phyloP scores from a whole-genome alignment of 2,329 filamentous ascomycete genomes.

The Fusarium gaditjirri region DNA sequence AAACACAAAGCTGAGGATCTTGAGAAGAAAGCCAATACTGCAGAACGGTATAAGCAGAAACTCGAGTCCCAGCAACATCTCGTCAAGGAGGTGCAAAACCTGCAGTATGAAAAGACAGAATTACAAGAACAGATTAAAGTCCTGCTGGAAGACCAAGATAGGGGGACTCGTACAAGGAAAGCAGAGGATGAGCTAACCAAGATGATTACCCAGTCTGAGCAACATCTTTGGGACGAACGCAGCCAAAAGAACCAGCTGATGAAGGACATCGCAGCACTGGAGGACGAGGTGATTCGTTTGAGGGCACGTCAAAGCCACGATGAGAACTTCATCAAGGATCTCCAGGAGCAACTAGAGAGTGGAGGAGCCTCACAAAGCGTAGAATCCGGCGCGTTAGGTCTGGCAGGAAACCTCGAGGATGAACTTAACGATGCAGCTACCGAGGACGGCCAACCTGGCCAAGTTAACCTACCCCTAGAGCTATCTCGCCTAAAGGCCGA shows the following conservation, averaged over 20 bases:
- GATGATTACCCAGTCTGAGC: conserved; percentile 55
- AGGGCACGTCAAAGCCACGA: conserved; percentile 60
- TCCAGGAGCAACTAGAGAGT: conserved; percentile 67
- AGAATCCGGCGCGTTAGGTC: conserved; percentile 25
- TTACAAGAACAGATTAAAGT: conserved; percentile 59
- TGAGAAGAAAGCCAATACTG: conserved; percentile 70
- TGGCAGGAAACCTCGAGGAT: conserved; percentile 64
- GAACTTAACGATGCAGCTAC: conserved; percentile 65
- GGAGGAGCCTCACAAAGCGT: conserved; percentile 41
- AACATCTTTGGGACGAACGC: conserved; percentile 56
- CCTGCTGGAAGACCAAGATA: conserved; percentile 51
- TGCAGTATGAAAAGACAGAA: conserved; percentile 66
- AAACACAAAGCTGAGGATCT: conserved; percentile 68
- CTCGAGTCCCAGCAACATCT: conserved; percentile 66
- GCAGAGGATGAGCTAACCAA: conserved; percentile 54
- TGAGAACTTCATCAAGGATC: conserved; percentile 66
- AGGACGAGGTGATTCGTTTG: conserved; percentile 60
- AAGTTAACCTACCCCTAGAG: conserved; percentile 60
- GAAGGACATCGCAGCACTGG: conserved; percentile 56
- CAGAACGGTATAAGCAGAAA: conserved; percentile 71
- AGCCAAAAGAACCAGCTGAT: conserved; percentile 60
- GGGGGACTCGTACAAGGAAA: conserved; percentile 48
- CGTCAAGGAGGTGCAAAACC: conserved; percentile 65
- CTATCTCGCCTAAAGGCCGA: conserved; percentile 70
- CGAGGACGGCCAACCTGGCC: conserved; percentile 45